Evolutionary conservation across 2,329 filamentous ascomycete genomes (phyloP), one percentile per base, ranked within the genome.

Genomic region (Nemania serpens): DNA sequence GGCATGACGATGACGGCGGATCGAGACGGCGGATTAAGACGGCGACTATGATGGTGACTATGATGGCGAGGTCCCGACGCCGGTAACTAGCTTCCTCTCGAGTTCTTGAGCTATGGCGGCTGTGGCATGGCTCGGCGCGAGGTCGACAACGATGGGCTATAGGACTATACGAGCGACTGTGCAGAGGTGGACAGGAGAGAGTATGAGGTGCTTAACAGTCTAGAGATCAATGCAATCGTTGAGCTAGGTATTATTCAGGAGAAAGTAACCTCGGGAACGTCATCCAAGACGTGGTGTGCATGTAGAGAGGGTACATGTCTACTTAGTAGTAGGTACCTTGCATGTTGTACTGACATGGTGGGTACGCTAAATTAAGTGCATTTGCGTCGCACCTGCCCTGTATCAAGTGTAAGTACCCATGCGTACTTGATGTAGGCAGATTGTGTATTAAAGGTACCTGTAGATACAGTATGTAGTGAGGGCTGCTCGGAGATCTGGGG

Each of bases 1-100:
- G 77, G 68, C 79, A 81, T 81, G 55, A 10, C 36, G 11, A 15
- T 54, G 58, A 41, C 18, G 57, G 25, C 25, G 25, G 7, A 4
- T 29, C 25, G n/a, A n/a, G n/a, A n/a, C n/a, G n/a, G n/a, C n/a
- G n/a, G n/a, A n/a, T n/a, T 7, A 7, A 29, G 25, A 7, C 25
- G 25, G 25, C 25, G 25, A 29, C 25, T 7, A 4, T 29, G 25
- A 29, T 7, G 25, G 7, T 29, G 25, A 29, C 25, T 29, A 4
- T 29, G 25, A 33, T 52, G 39, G 43, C n/a, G 20, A n/a, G 55
- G 25, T 48, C 5, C 25, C 50, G 36, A 13, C n/a, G 18, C 2
- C 4, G 25, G 17, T 17, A 37, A 18, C 47, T 42, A 36, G 51
- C 22, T 50, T 54, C 52, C 55, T 54, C 63, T 45, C 3, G 22